These are phyloP conservation scores for Rhytidiadelphus loreus DNA, from an alignment of 225 moss, liverwort and hornwort genomes.

Conservation along the genomic window DNA sequence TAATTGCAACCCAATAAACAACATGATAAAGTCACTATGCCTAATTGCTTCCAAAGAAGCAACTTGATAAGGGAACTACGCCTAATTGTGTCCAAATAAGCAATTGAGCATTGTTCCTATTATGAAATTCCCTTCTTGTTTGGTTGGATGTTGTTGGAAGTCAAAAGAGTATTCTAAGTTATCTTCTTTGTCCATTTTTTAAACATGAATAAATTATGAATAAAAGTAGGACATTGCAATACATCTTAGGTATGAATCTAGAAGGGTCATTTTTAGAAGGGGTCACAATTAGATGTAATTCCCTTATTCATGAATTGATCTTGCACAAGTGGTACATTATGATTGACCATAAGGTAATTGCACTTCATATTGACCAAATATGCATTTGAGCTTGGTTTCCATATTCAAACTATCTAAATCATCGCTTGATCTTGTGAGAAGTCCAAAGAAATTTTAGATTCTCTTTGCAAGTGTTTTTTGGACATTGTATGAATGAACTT, in stretches of 20 bases:
- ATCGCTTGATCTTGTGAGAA: not conserved
- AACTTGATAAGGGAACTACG: not conserved
- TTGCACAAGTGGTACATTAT: not conserved
- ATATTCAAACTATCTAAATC: not conserved
- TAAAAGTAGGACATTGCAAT: not conserved
- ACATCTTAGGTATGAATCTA: not conserved
- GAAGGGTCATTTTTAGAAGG: not conserved
- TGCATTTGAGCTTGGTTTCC: too few species aligned
- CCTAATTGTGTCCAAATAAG: not conserved
- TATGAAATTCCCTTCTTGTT: not conserved
- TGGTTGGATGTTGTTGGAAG: not conserved
- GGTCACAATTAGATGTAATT: not conserved
- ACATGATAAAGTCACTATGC: not conserved
- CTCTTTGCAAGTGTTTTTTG: not conserved
- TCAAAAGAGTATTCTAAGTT: too few species aligned
- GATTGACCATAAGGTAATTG: not conserved
- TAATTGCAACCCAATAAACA: not conserved
- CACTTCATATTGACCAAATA: not conserved
- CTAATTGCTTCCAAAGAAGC: not conserved
- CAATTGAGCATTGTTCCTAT: not conserved
- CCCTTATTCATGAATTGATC: not conserved
- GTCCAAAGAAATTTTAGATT: not conserved
- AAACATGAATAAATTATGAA: not conserved
- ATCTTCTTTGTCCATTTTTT: not conserved
- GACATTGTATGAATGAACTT: not conserved